Percentiles rank a stretch among this genome's conserved stretches.
Conservation (phyloP, 441 rosid genomes). For the Hura crepitans region DNA sequence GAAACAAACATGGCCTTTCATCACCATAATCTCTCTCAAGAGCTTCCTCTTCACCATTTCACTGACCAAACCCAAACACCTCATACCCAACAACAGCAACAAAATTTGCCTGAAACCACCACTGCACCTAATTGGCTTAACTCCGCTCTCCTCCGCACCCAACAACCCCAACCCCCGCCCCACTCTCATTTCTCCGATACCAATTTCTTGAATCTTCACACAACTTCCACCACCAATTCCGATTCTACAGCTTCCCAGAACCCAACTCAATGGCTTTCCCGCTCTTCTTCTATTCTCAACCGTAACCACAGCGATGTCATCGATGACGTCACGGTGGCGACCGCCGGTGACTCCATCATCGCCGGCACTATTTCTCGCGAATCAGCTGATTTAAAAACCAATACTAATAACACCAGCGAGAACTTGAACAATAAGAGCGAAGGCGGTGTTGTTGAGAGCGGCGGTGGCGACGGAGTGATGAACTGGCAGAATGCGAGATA, state of each 20-base stretch:
- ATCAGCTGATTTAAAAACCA: conserved; percentile 44
- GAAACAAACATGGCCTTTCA: conserved; percentile 66
- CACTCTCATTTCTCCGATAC: conserved; percentile 47
- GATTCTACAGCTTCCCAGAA: conserved; percentile 39
- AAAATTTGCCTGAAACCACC: conserved; percentile 34
- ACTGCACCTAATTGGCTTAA: conserved; percentile 79
- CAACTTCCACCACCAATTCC: conserved; percentile 39
- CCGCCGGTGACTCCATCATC: conserved; percentile 39
- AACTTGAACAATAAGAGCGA: conserved; percentile 41
- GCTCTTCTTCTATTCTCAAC: conserved; percentile 42
- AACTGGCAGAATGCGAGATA: conserved; percentile 85
- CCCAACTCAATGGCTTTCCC: conserved; percentile 62
- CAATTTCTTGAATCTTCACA: conserved; percentile 72
- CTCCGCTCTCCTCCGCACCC: conserved; percentile 73
- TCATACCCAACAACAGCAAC: conserved; percentile 39
- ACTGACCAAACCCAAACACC: conserved; percentile 41
- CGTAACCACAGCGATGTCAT: conserved; percentile 55
- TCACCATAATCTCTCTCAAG: conserved; percentile 67
- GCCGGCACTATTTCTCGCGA: conserved; percentile 38
- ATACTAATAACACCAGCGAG: conserved; percentile 30
- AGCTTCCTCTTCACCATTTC: conserved; percentile 76
- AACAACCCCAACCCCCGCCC: conserved; percentile 33
- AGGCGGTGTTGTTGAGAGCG: conserved; percentile 27
- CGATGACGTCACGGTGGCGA: conserved; percentile 45
- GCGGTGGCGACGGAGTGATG: conserved; percentile 52